Conservation (phyloP, 2,329 filamentous ascomycete species). For the Chaetomium sp. region DNA sequence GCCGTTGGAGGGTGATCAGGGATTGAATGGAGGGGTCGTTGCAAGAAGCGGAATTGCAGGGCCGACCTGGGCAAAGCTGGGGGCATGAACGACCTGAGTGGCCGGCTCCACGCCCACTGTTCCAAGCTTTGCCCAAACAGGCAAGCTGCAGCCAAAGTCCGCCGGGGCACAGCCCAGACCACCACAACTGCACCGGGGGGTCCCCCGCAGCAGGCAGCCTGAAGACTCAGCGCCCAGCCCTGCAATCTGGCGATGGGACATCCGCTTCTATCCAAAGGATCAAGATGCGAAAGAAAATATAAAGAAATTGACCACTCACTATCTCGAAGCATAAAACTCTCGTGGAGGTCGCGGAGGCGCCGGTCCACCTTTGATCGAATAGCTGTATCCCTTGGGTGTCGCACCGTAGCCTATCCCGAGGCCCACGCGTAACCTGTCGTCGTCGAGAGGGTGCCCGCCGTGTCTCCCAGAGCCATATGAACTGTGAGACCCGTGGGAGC, state of each 20-base stretch:
- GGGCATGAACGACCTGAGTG: neutral
- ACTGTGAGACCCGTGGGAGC: neutral
- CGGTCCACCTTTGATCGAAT: slow-evolving; percentile 33
- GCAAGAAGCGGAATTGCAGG: no score
- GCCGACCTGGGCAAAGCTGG: no score
- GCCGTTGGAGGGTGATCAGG: no score
- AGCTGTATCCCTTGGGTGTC: slow-evolving; percentile 29
- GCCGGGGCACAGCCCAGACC: slow-evolving; percentile 6
- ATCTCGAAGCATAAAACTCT: slow-evolving; percentile 26
- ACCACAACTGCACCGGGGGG: neutral
- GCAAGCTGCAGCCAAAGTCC: slow-evolving; percentile 11
- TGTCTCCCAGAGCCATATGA: slow-evolving; percentile 2
- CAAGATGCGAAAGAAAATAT: slow-evolving; percentile 1
- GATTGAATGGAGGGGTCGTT: no score
- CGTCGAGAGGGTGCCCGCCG: slow-evolving; percentile 12
- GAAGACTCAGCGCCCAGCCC: neutral
- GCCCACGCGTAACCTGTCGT: slow-evolving; percentile 19
- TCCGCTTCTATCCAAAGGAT: neutral
- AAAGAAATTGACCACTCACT: slow-evolving; percentile 18
- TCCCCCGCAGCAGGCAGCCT: neutral
- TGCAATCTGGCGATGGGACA: neutral
- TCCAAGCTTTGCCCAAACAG: slow-evolving; percentile 11
- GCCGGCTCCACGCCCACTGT: neutral
- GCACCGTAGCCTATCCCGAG: slow-evolving; percentile 16
- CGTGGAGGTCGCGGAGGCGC: slow-evolving; percentile 28